A percentile compares a stretch with the other conserved stretches of the same genome.
phyloP scores from a whole-genome alignment of 2,329 filamentous ascomycete genomes.

The Clonostachys rosea region DNA sequence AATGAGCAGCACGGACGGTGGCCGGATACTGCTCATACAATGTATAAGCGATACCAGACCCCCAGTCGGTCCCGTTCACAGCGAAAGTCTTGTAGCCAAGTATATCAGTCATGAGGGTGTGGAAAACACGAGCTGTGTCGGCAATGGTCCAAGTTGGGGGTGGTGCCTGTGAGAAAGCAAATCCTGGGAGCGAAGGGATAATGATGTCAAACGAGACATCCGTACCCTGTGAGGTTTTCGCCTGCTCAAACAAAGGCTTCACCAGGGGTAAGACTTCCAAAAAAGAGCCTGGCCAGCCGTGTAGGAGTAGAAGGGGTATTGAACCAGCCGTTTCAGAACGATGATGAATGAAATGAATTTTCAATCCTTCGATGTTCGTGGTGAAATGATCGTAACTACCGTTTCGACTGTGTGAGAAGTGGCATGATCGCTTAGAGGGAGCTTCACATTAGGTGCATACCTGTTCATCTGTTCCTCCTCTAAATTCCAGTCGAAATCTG shows the following conservation, averaged over 20 bases:
- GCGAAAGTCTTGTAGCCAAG: constrained; percentile 25
- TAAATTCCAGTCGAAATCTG: constrained; percentile 8
- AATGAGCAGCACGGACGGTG: background rate
- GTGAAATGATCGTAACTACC: constrained; percentile 6
- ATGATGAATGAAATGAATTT: constrained; percentile 2
- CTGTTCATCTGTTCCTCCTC: constrained; percentile 10
- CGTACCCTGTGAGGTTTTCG: background rate
- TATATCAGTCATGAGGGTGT: constrained; percentile 25
- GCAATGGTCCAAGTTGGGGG: constrained; percentile 22
- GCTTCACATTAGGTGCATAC: constrained; percentile 1
- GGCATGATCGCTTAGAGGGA: too few relatives aligned
- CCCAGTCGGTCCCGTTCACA: constrained; percentile 11
- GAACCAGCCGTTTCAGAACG: constrained; percentile 10
- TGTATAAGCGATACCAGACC: constrained; percentile 4
- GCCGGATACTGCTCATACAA: background rate
- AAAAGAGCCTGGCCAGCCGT: constrained; percentile 37
- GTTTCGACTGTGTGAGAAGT: too few relatives aligned
- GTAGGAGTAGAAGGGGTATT: constrained; percentile 31
- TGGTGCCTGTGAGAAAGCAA: constrained; percentile 30
- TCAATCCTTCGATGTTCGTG: constrained; percentile 9
- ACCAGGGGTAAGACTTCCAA: constrained; percentile 28
- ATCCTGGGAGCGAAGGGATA: constrained; percentile 36
- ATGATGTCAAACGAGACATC: constrained; percentile 39
- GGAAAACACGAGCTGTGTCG: constrained; percentile 27
- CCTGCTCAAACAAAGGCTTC: constrained; percentile 18